Base-by-base conservation (phyloP, 768 basidiomycete genomes). In the Brasilioporus rufonigricans region DNA sequence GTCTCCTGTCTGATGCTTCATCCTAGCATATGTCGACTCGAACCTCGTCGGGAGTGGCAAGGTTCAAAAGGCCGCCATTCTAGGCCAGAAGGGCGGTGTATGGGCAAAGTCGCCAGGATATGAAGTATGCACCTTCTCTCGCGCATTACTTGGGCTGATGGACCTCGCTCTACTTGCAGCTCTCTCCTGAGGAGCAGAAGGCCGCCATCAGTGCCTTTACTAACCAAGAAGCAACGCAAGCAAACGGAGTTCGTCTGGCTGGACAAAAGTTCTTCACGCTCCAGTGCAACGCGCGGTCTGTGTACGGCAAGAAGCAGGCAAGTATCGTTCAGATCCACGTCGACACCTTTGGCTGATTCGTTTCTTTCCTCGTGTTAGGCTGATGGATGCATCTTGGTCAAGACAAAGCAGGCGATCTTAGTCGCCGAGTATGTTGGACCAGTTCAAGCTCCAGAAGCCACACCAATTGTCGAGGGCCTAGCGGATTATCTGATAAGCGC, bases 331-430 rank as follows among this genome's bases (percentile, higher is more conserved):
- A 5, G 26, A 46, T 54, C 18, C 32, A 12, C 21, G 1, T 39
- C 19, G 12, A 24, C 18, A 13, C 32, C 39, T n/a, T n/a, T 7
- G 32, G 32, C 55, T 60, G n/a, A 58, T 44, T 5, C n/a, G 16
- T 16, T 29, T 33, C 2, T 26, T 31, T 18, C 18, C 9, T 29
- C 14, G 2, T 32, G 23, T 5, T 64, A 95, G 93, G 79, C 77
- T 21, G 83, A 91, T 68, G 94, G 95, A 1, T 82, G 77, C 35
- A 63, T 81, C 29, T 63, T 93, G 55, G 85, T 89, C 44, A 89
- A 89, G 77, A 95, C 92, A 16, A 87, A 80, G 57, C 87, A 90
- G 65, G 92, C 91, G n/a, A 75, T 96, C 52, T 76, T 98, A 49
- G 84, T 97, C 21, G 82, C 83, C 6, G 85, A 86, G 65, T 98